Evolutionary conservation across 441 rosid species (phyloP), one percentile per base, ranked within the genome.

Genomic region (Arabidopsis lyrata): DNA sequence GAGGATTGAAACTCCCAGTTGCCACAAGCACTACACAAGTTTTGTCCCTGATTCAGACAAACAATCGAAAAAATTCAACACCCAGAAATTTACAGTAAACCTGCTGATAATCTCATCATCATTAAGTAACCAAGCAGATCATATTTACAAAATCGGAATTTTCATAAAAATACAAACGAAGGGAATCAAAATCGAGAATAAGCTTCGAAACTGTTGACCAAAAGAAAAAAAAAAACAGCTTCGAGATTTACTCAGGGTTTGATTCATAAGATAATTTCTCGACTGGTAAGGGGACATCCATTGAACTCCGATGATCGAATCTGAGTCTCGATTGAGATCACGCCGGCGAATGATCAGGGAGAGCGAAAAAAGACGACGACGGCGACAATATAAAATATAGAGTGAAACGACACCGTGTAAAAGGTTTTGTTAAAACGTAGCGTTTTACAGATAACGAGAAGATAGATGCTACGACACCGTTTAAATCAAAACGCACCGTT

Each of bases 1-100:
- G 98, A 81, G 99, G 99, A 82, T 88, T 95, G 90, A 95, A 95
- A 78, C 97, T 87, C 60, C 99, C 97, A 24, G 92, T 84, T 18
- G 90, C 90, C 44, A 93, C 94, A 55, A 95, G 88, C 78, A 90
- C 92, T 13, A 87, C 97, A 82, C 34, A 73, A 34, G 73, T 71
- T 73, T 80, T 82, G 70, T 76, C 81, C 77, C 84, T 79, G 73
- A 50, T 66, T 62, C 42, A 74, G 14, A 72, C 9, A 67, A 36
- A 1, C 35, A 14, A 45, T 15, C 1, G 1, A 22, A 14, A 4
- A 56, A 16, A 5, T 2, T 61, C 35, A 53, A 10, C 8, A 67
- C 53, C 45, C 31, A 65, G 1, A 63, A 44, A 59, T 50, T 3
- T 6, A 58, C 24, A 65, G 1, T 18, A 15, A 70, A 48, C 9